phyloP scores from a whole-genome alignment of 2,329 filamentous ascomycete genomes.

The Fusarium tupiense region DNA sequence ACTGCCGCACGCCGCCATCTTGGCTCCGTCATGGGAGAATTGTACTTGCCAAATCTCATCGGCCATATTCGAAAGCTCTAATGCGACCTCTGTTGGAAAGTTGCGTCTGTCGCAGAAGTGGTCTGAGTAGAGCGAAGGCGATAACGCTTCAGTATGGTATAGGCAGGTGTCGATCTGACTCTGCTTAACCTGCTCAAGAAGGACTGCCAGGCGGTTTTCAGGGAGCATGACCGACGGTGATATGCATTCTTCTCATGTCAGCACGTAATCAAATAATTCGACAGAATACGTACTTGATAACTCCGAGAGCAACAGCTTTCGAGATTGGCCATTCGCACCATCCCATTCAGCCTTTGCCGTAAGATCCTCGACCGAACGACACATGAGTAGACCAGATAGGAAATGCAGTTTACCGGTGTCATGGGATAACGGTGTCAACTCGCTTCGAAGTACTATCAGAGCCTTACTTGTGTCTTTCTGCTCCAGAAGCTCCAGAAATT shows the following conservation, averaged over 20 bases:
- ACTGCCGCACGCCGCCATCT: constrained; percentile 83
- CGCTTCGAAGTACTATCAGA: constrained; percentile 83
- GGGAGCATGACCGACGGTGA: constrained; percentile 98
- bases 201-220: constrained; percentile 82
- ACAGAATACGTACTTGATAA: constrained; percentile 74
- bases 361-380: constrained; percentile 78
- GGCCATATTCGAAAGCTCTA: constrained; percentile 76
- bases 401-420: constrained; percentile 82
- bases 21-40: constrained; percentile 88
- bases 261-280: background rate
- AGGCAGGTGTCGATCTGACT: constrained; percentile 84
- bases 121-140: constrained; percentile 89
- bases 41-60: constrained; percentile 93
- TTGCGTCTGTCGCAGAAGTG: constrained; percentile 82
- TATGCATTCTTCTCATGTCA: constrained; percentile 76
- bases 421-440: constrained; percentile 86
- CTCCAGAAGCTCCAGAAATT: constrained; percentile 92
- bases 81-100: constrained; percentile 78
- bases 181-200: constrained; percentile 85
- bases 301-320: constrained; percentile 78
- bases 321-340: constrained; percentile 78
- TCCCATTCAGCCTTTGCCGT: constrained; percentile 85
- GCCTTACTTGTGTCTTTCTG: constrained; percentile 76
- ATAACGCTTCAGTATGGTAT: constrained; percentile 83
- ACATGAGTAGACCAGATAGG: constrained; percentile 92